Conservation (phyloP, 805 yeast genomes). For the Pichia insulana region DNA sequence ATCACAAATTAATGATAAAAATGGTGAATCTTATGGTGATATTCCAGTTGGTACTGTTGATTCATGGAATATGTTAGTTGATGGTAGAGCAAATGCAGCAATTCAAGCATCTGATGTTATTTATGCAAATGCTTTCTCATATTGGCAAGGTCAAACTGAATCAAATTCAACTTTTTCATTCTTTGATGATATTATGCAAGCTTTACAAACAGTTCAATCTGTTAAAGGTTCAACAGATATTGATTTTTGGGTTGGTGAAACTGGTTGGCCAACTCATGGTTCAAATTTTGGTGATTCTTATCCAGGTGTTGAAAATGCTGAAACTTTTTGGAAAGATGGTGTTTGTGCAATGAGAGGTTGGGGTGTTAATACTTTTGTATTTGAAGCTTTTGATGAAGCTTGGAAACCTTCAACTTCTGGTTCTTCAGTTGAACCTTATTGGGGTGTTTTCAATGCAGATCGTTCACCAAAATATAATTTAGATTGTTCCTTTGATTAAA, state of each 20-base stretch:
- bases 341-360: conserved; percentile 91
- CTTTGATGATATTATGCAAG: conserved; percentile 97
- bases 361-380: conserved; percentile 88
- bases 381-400: conserved; percentile 92
- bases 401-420: conserved; percentile 94
- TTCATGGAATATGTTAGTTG: conserved; percentile 90
- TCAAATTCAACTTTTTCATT: conserved; percentile 80
- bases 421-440: conserved; percentile 81
- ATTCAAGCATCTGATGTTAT: conserved; percentile 77
- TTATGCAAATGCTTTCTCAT: conserved; percentile 92
- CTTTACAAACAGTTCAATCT: conserved; percentile 79
- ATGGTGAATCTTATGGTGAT: conserved; percentile 67
- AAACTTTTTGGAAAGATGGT: conserved; percentile 76
- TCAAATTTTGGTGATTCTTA: conserved; percentile 54
- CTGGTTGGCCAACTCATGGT: conserved; percentile 95
- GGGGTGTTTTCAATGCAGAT: conserved; percentile 76
- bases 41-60: conserved; percentile 88
- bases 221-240: conserved; percentile 81
- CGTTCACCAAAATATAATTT: conserved; percentile 38
- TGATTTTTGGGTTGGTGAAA: conserved; percentile 92
- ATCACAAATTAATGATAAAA: conserved; percentile 57
- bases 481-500: conserved; percentile 34
- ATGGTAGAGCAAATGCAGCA: conserved; percentile 61
- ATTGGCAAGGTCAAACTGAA: conserved; percentile 96
- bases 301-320: conserved; percentile 71